Conservation (phyloP, 208 protist species). For the Crithidia brevicula region DNA sequence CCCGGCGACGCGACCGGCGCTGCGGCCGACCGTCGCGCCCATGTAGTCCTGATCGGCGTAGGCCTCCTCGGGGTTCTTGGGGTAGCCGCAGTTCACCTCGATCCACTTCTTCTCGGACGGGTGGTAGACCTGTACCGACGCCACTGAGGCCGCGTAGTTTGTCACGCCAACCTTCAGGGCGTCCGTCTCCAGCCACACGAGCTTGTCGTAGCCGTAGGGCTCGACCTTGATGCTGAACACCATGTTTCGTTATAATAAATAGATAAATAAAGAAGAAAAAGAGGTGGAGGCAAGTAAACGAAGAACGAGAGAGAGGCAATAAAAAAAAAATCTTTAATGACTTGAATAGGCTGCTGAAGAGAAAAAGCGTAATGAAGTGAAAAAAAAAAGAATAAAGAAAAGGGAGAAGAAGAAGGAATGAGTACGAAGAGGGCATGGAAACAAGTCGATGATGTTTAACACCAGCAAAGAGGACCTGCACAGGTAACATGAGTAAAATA, state of each 20-base stretch:
- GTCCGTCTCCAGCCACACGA: constrained; percentile 47
- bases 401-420: neutral
- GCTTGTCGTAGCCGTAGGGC: constrained; percentile 45
- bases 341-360: neutral
- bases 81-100: constrained; percentile 64
- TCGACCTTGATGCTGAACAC: constrained; percentile 34
- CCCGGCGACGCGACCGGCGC: constrained; percentile 58
- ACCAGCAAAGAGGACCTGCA: no score
- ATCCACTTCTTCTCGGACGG: constrained; percentile 42
- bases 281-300: neutral
- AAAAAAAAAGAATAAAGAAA: neutral
- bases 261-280: neutral
- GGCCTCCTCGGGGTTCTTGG: constrained; percentile 48
- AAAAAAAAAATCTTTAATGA: constrained; percentile 6
- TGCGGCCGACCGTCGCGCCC: constrained; percentile 66
- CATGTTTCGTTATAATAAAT: constrained; percentile 16
- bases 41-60: constrained; percentile 52
- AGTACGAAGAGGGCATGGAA: no score
- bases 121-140: constrained; percentile 49
- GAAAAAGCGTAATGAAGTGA: neutral
- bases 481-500: no score
- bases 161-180: constrained; percentile 43
- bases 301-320: neutral
- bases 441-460: no score
- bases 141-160: constrained; percentile 58